A percentile compares a stretch with the other conserved stretches of the same genome.
Evolutionary conservation across 139 green algal genomes (phyloP).

Genomic region (Chlamydomonas schloesseri): DNA sequence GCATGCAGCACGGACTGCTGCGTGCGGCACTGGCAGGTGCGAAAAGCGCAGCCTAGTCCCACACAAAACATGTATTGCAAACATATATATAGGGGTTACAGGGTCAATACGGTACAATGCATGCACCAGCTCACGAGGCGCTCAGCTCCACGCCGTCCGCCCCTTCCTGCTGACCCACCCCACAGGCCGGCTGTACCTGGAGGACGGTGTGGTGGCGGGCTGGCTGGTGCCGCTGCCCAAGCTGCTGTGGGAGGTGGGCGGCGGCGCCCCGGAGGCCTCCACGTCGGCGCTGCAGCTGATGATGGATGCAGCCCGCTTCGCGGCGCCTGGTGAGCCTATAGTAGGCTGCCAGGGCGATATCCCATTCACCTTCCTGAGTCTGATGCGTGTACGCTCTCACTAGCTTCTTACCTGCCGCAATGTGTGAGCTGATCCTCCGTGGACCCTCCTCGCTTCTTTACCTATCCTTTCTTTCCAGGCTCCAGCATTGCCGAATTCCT

Average conservation of each 20-base stretch:
- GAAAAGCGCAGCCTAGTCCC: too few relatives aligned
- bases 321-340: neutral
- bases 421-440: too few relatives aligned
- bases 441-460: too few relatives aligned
- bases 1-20: constrained; percentile 49
- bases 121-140: too few relatives aligned
- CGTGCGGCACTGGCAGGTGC: constrained; percentile 7
- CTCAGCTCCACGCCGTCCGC: too few relatives aligned
- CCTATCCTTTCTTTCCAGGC: constrained; percentile 1
- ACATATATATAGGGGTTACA: too few relatives aligned
- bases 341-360: too few relatives aligned
- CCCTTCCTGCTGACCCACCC: constrained; percentile 36
- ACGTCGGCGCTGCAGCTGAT: constrained; percentile 51
- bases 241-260: constrained; percentile 62
- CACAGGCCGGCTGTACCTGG: constrained; percentile 33
- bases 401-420: too few relatives aligned
- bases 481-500: constrained; percentile 33
- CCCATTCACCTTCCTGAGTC: too few relatives aligned
- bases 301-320: constrained; percentile 52
- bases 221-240: constrained; percentile 64
- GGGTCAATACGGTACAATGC: too few relatives aligned
- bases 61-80: too few relatives aligned
- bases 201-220: constrained; percentile 13
- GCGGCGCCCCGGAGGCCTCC: constrained; percentile 27
- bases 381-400: too few relatives aligned